Evolutionary conservation across 1,139 yeast genomes (phyloP), one percentile per base, ranked within the genome.

Genomic region (Yamadazyma conglobata): DNA sequence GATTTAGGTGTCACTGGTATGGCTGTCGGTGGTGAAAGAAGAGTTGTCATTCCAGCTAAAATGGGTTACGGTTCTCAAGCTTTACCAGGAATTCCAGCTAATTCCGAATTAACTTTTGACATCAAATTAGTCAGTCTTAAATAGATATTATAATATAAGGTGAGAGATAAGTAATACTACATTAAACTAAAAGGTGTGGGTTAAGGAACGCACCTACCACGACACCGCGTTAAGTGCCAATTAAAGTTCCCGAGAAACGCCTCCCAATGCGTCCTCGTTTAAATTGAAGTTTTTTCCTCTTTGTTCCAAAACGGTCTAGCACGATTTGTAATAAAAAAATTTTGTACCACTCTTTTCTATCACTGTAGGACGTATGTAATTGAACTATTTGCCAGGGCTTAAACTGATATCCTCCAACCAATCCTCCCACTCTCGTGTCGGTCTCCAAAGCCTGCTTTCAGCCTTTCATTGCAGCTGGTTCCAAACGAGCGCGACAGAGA

Each of bases 21-120:
- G 97, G 79, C 95, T 40, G 95, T 87, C 56, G 96, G 96, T 51
- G 98, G 98, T 56, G 98, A 93, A 74, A 88, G 99, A 75, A 82
- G 98, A 71, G 88, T 93, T 44, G 74, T 87, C 42, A 86, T 93
- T 48, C 99, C 99, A 48, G 81, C 98, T 37, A 77, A 91, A 56
- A 85, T 86, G 80, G 98, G 96, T 36, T 91, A 91, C 65, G 98
- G 98, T 43, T 83, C 84, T 54, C 85, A 86, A 70, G 77, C 85
- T 42, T 73, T 91, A 46, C 97, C 98, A 51, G 98, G 97, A 43
- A 86, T 91, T 51, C 98, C 98, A 53, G 85, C 95, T 50, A 89
- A 89, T 79, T 84, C 95, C 39, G 95, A 87, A 66, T 77, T 91
- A 61, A 86, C 94, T 38, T 91, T 91, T 53, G 98, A 91, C 60